Base-by-base conservation (phyloP, 148 eudicot genomes). In the Pouteria glomerata region DNA sequence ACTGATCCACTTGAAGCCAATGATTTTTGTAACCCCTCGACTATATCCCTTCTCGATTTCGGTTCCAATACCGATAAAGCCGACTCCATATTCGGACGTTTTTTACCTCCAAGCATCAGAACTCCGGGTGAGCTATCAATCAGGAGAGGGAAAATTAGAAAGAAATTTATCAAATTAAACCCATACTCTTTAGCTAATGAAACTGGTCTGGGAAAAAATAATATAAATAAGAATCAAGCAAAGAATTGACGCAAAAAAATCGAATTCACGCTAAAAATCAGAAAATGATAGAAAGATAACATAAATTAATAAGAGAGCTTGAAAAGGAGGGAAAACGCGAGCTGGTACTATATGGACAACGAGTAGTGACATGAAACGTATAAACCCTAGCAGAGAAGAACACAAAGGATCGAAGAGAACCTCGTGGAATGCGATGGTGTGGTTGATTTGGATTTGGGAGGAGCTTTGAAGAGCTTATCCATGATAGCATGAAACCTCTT, bases 381-480 rank as follows among this genome's bases (percentile, higher is more conserved):
- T 24, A 23, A 73, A 73, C 63, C 69, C 47, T 37, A 69, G 24
- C 14, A 63, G 63, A 58, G 35, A 21, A 47, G 8, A 45, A 68
- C 11, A 13, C 0, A 41, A 33, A n/a, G 71, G 66, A 27, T 35
- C 26, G 24, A 24, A 26, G 19, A 37, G 33, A 19, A 76, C 52
- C 67, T 75, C 5, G 51, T 34, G 44, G 35, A 21, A 2, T 64
- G 42, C 18, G 63, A 10, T 31, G 35, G 34, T 23, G 55, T 5
- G 8, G 55, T 18, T 59, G 74, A 61, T 65, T 21, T 77, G 34
- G 89, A 69, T 77, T 81, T 88, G 39, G 91, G 55, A 15, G 77
- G 85, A 60, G 88, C 50, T 16, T 72, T 76, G 58, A 93, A 88
- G 77, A 93, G 90, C 78, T 87, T 90, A 68, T 87, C 83, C 98